phyloP scores from a whole-genome alignment of 352 stramenopile species.

The Globisporangium megalacanthum region DNA sequence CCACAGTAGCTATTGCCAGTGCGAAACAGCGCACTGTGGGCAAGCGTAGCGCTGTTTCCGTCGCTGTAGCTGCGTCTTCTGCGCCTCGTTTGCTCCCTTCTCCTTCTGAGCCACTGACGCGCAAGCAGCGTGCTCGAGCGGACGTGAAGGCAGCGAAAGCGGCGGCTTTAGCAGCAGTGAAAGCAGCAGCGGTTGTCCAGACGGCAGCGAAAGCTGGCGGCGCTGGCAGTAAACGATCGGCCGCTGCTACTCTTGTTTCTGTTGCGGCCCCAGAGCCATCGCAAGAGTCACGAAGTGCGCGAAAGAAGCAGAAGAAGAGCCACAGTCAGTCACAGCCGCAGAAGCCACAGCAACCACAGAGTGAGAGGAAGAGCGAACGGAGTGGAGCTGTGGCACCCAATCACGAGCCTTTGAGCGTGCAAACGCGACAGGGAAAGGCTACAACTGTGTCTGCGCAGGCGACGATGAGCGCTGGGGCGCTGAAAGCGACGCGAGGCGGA shows the following conservation, averaged over 20 bases:
- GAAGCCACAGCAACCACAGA: not conserved
- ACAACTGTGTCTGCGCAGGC: not conserved
- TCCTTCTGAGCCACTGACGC: not conserved
- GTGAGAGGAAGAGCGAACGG: not conserved
- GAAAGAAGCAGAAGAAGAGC: not conserved
- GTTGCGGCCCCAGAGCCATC: not conserved
- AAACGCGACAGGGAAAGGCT: not conserved
- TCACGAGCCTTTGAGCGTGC: no score
- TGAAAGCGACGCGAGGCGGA: not conserved
- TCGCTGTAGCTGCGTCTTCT: no score
- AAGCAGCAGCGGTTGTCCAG: constrained; percentile 18
- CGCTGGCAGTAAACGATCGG: not conserved
- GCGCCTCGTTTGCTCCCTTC: no score
- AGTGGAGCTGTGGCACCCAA: not conserved
- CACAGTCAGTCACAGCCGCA: not conserved
- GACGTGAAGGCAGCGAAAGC: constrained; percentile 15
- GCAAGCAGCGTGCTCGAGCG: constrained; percentile 3
- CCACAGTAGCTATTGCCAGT: not conserved
- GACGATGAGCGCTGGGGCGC: not conserved
- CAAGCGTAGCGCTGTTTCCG: no score
- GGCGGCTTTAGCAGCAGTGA: constrained; percentile 7
- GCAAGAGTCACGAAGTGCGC: not conserved
- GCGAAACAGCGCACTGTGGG: no score
- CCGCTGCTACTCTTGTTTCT: not conserved
- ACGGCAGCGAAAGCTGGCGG: not conserved